Evolutionary conservation across 495 filamentous ascomycete species (phyloP), one percentile per base, ranked within the genome.

Genomic region (Staphylotrichum longicolle): DNA sequence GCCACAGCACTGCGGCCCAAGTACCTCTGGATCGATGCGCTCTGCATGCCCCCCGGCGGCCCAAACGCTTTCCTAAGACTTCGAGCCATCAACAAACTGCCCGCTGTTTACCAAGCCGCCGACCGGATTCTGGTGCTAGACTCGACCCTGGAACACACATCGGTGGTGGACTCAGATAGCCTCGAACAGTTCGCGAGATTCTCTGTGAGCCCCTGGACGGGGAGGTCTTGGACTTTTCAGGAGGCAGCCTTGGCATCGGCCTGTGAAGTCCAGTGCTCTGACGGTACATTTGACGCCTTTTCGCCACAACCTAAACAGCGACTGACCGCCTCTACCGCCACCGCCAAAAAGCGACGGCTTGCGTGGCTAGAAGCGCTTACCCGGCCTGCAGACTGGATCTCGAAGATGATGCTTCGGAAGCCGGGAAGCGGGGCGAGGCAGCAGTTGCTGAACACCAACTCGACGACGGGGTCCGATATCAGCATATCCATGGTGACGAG

Each of bases 1-100:
- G 57, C 63, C 2, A 50, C 40, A 42, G 11, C 54, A 2, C 39
- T 40, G 32, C 37, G 51, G 15, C 52, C 67, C 1, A 66, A 42
- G 4, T 69, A 59, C 41, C 61, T 69, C 34, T 69, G 67, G 67
- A 66, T 69, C 11, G 67, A 69, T 20, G 65, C 62, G 9, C 39
- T 69, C 9, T 69, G 67, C 7, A 67, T 69, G 57, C 67, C 67
- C 9, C 57, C 57, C 0, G 62, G 40, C 11, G 60, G 52, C 3
- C 30, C 57, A 0, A 45, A 34, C 12, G 57, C 54, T 1, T 57
- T 63, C 34, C 34, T 57, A 3, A 45, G 67, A 33, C 48, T 63
- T 14, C 58, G 56, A 12, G 67, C 67, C 32, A 63, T 69, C 47
- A 69, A 67, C 59, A 67, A 63, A 32, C 30, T 67, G 0, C 62